A percentile compares a stretch with the other conserved stretches of the same genome.
phyloP scores from a whole-genome alignment of 257 asterid genomes.

The Solanum verrucosum region DNA sequence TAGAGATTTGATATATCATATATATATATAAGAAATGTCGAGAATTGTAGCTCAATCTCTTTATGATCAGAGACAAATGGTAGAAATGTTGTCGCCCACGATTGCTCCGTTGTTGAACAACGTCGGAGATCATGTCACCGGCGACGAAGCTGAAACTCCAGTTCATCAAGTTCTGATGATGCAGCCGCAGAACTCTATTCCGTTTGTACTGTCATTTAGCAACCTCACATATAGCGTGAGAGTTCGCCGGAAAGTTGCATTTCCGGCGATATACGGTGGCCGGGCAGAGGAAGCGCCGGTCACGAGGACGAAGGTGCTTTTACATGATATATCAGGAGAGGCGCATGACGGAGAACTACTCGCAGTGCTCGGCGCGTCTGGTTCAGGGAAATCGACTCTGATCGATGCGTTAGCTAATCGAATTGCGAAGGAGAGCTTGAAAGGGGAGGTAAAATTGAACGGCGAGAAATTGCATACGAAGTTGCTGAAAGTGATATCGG shows the following conservation, averaged over 20 bases:
- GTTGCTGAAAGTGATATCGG: conserved; percentile 31
- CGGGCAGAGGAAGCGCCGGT: conserved; percentile 1
- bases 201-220: conserved; percentile 45
- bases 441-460: conserved; percentile 31
- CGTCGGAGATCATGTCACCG: conserved; percentile 21
- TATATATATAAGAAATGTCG: conserved; percentile 7
- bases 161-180: conserved; percentile 40
- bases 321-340: conserved; percentile 35
- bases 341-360: conserved; percentile 38
- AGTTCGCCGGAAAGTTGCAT: conserved; percentile 1
- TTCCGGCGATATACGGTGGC: not conserved
- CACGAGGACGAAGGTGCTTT: conserved; percentile 12
- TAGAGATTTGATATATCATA: not conserved
- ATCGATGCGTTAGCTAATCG: conserved; percentile 43
- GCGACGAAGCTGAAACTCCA: conserved; percentile 35
- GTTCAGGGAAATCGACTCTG: conserved; percentile 41
- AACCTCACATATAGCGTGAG: conserved; percentile 53
- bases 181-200: conserved; percentile 29
- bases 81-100: conserved; percentile 29
- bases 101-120: conserved; percentile 30
- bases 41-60: conserved; percentile 15
- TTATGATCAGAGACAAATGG: not conserved
- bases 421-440: conserved; percentile 26
- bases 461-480: conserved; percentile 25
- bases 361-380: conserved; percentile 41